Base-by-base conservation (phyloP, 2,329 filamentous ascomycete species). In the Westerdykella sp. region DNA sequence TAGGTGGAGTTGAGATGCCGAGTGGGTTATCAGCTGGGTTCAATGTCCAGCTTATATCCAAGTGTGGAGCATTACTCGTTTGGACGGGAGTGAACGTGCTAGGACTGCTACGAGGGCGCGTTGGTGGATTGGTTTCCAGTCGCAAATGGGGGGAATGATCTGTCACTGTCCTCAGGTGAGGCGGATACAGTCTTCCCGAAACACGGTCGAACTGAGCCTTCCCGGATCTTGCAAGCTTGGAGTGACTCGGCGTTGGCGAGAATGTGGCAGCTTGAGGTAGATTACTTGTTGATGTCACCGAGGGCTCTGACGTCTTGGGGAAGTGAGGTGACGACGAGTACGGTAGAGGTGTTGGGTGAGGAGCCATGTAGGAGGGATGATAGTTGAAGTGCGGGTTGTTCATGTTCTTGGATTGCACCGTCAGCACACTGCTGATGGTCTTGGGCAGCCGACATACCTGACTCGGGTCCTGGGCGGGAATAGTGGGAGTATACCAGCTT, bases 81-180 rank as follows among this genome's bases (percentile, higher is more conserved):
- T 59, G 54, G 10, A 57, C 62, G 2, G 70, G 66, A 23, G 66
- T 67, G 39, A 72, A 66, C 1, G 63, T 65, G 43, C 67, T 69
- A n/a, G 69, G 69, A 46, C 66, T 71, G 49, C 69, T 73, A 41
- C 63, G 62, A 30, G 70, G 65, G 10, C 69, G 55, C 30, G 59
- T 51, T 5, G 64, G 65, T 13, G 64, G 42, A 23, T 44, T 45
- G 12, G 50, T 42, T 9, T 55, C 51, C 34, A 49, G 36, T 12
- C 47, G 48, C 14, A 56, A 44, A 40, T 51, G 52, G 18, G 47
- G 43, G 14, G 48, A 42, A 13, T 48, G 34, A 12, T 55, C 47
- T 11, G 47, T 42, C 15, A 51, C 44, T 10, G 44, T 41, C 34
- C 35, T 41, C 31, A 42, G 42, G 11, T 34, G 21, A 15, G 7